Conservation (phyloP, 2,329 filamentous ascomycete genomes). For the Colletotrichum chlorophyti region DNA sequence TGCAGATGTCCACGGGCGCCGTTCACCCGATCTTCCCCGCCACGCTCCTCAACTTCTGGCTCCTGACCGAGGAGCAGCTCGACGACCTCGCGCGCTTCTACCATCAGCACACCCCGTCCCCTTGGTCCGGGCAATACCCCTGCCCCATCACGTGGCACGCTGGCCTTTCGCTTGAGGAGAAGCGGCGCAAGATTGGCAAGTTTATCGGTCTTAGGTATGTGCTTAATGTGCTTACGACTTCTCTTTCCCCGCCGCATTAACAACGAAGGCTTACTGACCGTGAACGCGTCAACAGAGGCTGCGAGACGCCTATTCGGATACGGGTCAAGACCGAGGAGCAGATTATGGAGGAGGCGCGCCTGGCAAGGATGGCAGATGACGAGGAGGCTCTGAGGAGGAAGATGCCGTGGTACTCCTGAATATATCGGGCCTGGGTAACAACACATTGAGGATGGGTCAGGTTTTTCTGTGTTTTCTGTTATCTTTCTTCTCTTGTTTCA, state of each 20-base stretch:
- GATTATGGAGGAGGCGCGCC: slow-evolving; percentile 50
- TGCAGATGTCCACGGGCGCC: slow-evolving; percentile 66
- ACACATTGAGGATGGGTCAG: background rate
- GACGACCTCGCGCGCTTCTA: slow-evolving; percentile 76
- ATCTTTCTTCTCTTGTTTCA: background rate
- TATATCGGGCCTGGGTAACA: background rate
- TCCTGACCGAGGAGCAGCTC: slow-evolving; percentile 74
- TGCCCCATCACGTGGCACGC: slow-evolving; percentile 69
- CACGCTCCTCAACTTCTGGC: slow-evolving; percentile 75
- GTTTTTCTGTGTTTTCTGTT: background rate
- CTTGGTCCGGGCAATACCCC: slow-evolving; percentile 68
- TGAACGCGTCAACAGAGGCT: slow-evolving; percentile 8
- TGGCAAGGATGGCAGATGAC: slow-evolving; percentile 46
- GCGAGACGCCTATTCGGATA: slow-evolving; percentile 27
- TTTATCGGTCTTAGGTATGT: slow-evolving; percentile 76
- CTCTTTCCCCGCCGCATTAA: background rate
- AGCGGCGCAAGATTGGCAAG: slow-evolving; percentile 73
- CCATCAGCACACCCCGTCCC: slow-evolving; percentile 68
- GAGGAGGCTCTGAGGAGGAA: slow-evolving; percentile 58
- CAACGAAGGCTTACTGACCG: background rate
- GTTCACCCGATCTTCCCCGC: slow-evolving; percentile 70
- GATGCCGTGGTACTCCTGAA: slow-evolving; percentile 41
- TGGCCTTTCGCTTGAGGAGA: slow-evolving; percentile 65
- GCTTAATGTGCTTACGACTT: slow-evolving; percentile 39
- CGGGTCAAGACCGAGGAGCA: slow-evolving; percentile 53